Evolutionary conservation across 2,329 filamentous ascomycete species (phyloP), one percentile per base, ranked within the genome.

Genomic region (Aspergillus ruber): DNA sequence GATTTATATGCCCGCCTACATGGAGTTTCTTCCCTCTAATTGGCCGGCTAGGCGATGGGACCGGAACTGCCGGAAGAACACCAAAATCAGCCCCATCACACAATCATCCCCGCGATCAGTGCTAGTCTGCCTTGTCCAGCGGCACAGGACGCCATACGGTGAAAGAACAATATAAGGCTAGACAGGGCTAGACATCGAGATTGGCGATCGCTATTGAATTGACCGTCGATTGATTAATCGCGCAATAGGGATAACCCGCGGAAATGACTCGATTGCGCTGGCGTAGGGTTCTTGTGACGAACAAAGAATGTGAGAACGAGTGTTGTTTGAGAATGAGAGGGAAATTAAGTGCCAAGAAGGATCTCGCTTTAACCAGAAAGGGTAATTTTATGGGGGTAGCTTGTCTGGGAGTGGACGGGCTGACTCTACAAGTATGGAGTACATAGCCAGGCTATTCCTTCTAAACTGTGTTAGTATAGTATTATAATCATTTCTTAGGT

Each of bases 1-100:
- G 55, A 18, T 15, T 46, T 61, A 62, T 64, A 64, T 53, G 20
- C 4, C 13, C 6, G 5, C 2, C 21, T 4, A 3, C 12, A 10
- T 4, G 42, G 20, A 8, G 1, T 20, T 27, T 13, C 2, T 25
- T 10, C 12, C 4, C 3, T 33, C 1, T 51, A 33, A 55, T 56
- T 56, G 48, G 36, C 10, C 29, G 27, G 13, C 15, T 5, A 20
- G 1, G 25, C 25, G 25, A 48, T 12, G 4, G 40, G 4, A 10
- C 12, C 3, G n/a, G 40, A n/a, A 23, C 13, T 6, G 7, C 12
- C n/a, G 25, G 13, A 42, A n/a, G n/a, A 42, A 42, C 36, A 21
- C 7, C 17, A 15, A 18, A 39, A 10, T 6, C 15, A 20, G 15
- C 10, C 36, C 18, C 15, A 39, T 5, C 36, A 39, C 36, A 20